Percentiles rank a stretch among this genome's conserved stretches.
These are phyloP conservation scores for Backusella tuberculispora DNA, from an alignment of 192 early-diverging fungal species.

Conservation along the genomic window DNA sequence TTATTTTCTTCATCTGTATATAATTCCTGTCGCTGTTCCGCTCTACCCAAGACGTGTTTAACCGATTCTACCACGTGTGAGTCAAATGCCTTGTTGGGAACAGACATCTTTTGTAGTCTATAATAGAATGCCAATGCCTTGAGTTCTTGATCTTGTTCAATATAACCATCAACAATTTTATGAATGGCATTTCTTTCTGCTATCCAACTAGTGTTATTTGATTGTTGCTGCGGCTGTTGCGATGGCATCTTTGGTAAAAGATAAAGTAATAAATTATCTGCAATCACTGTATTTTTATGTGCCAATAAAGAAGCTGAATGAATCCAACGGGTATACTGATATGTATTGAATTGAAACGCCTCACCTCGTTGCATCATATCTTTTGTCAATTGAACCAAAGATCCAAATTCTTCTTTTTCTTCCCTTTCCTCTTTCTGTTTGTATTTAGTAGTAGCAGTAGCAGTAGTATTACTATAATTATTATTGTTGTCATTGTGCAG, in stretches of 20 bases:
- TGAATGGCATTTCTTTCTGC: not conserved
- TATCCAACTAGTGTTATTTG: not conserved
- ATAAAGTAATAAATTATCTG: slow-evolving; percentile 24
- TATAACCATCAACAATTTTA: slow-evolving; percentile 11
- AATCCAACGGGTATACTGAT: slow-evolving; percentile 14
- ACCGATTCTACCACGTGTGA: not conserved
- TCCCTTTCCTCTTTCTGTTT: not conserved
- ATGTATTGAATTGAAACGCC: not conserved
- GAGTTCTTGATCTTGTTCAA: slow-evolving; percentile 24
- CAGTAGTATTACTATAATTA: too few relatives aligned
- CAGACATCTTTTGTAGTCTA: not conserved
- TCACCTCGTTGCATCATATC: not conserved
- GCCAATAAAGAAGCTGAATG: not conserved
- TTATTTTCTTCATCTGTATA: not conserved
- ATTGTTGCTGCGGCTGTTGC: not conserved
- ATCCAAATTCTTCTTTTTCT: not conserved
- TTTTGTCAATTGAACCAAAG: not conserved
- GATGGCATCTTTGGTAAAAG: not conserved
- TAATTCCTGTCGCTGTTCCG: not conserved
- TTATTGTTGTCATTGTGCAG: not conserved
- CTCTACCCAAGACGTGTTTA: not conserved
- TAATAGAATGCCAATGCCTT: slow-evolving; percentile 32
- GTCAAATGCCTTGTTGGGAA: slow-evolving; percentile 21
- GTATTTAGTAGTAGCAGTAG: too few relatives aligned
- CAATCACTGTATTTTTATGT: not conserved